Base-by-base conservation (phyloP, 306 rosid genomes). In the Trifolium pratense region DNA sequence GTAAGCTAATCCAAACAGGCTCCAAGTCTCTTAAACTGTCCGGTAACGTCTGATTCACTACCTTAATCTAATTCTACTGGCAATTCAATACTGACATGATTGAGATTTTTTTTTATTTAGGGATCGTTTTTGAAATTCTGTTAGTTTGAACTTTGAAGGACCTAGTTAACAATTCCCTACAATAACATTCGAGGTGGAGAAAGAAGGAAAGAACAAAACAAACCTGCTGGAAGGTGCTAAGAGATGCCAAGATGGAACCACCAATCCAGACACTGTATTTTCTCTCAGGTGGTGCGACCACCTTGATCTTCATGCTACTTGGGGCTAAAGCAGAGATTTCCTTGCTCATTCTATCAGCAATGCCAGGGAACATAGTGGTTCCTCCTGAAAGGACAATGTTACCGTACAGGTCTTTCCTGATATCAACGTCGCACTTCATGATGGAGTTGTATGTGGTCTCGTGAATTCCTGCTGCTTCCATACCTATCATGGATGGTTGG, bases 241-340 rank as follows among this genome's bases (percentile, higher is more conserved):
- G 96, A 15, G 98, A 94, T 80, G 98, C 98, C 85, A 94, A 89
- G 86, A 94, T 94, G 36, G 98, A 94, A 53, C 98, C 98, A 74
- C 98, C 98, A 20, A 94, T 94, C 98, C 98, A 94, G 85, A 94
- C 98, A 91, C 98, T 94, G 82, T 94, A 94, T 81, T 94, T 94
- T 79, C 98, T 87, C 92, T 94, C 98, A 0, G 98, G 98, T 23
- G 98, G 98, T 17, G 98, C 98, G 26, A 94, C 98, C 34, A 94
- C 98, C 92, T 94, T 94, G 79, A 94, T 94, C 90, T 94, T 94
- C 98, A 94, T 94, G 86, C 97, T 91, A 87, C 98, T 94, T 7
- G 98, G 98, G 37, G 98, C 98, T 14, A 94, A 90, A 6, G 98
- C 97, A 55, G 98, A 86, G 32, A 94, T 91, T 86, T 94, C 98